These are phyloP conservation scores for Suillus subaureus DNA, from an alignment of 768 basidiomycete genomes.

Conservation along the genomic window DNA sequence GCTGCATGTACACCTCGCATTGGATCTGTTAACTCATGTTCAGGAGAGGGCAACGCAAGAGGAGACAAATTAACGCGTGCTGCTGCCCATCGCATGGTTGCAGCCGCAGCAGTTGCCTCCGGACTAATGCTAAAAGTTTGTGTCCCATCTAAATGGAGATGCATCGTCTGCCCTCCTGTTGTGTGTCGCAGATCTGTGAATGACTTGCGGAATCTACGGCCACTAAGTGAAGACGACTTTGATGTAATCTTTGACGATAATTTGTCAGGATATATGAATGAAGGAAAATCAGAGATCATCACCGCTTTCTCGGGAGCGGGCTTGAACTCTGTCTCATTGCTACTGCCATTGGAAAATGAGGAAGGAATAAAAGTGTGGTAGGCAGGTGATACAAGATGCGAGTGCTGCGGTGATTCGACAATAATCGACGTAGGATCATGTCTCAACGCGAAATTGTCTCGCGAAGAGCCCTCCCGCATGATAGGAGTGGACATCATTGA, in stretches of 20 bases:
- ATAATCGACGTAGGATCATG: slow-evolving; percentile 3
- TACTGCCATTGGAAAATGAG: slow-evolving; percentile 13
- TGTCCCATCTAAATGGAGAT: slow-evolving; percentile 30
- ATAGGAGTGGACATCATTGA: slow-evolving; percentile 25
- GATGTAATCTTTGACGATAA: slow-evolving; percentile 27
- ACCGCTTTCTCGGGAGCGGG: slow-evolving; percentile 5
- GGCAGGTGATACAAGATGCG: slow-evolving; percentile 17
- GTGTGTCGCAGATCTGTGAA: slow-evolving; percentile 45
- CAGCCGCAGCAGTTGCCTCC: slow-evolving; percentile 69
- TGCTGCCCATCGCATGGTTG: slow-evolving; percentile 86
- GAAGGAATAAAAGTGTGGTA: slow-evolving; percentile 14
- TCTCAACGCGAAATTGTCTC: slow-evolving; percentile 13
- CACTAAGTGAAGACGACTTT: slow-evolving; percentile 29
- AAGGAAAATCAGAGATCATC: slow-evolving; percentile 3
- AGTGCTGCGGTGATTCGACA: slow-evolving; percentile 7
- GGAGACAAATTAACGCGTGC: slow-evolving; percentile 83
- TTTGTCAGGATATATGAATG: slow-evolving; percentile 28
- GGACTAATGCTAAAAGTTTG: slow-evolving; percentile 38
- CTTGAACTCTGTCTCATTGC: neutral
- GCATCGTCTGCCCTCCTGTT: slow-evolving; percentile 25
- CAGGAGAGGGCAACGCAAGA: slow-evolving; percentile 85
- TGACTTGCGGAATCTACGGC: slow-evolving; percentile 48
- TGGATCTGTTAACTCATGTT: slow-evolving; percentile 90
- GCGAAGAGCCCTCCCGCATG: slow-evolving; percentile 10
- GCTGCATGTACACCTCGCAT: slow-evolving; percentile 74